Evolutionary conservation across 805 yeast genomes (phyloP).

Genomic region (Clavispora phyllophila): DNA sequence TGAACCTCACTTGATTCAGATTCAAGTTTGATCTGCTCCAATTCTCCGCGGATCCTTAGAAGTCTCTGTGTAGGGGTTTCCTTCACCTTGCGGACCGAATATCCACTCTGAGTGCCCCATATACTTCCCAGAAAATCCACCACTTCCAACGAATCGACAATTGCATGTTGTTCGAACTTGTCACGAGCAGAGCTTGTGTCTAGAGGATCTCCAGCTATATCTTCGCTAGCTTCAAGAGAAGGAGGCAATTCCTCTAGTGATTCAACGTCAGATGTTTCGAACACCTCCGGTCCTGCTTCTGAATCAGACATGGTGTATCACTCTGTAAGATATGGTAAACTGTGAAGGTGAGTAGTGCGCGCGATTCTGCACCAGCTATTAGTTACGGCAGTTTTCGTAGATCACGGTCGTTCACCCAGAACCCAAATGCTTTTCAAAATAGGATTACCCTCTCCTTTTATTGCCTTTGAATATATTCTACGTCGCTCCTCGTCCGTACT

Average conservation of each 20-base stretch:
- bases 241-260: constrained; percentile 19
- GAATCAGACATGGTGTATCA: not conserved
- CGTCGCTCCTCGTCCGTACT: no score
- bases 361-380: not conserved
- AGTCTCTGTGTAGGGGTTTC: constrained; percentile 38
- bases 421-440: no score
- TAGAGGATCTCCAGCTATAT: constrained; percentile 15
- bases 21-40: constrained; percentile 28
- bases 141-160: constrained; percentile 14
- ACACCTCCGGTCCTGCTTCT: constrained; percentile 27
- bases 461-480: no score
- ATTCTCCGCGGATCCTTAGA: constrained; percentile 33
- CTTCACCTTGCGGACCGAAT: constrained; percentile 9
- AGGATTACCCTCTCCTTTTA: no score
- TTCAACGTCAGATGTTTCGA: constrained; percentile 44
- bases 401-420: no score
- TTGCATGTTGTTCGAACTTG: constrained; percentile 21
- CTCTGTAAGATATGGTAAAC: no score
- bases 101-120: constrained; percentile 18
- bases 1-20: not conserved
- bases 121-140: constrained; percentile 37
- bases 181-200: constrained; percentile 12
- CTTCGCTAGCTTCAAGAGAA: constrained; percentile 3
- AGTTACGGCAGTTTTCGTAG: no score
- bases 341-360: not conserved